A percentile compares a stretch with the other conserved stretches of the same genome.
Evolutionary conservation across 371 early-diverging fungal genomes (phyloP).

Genomic region (Phascolomyces articulosus): DNA sequence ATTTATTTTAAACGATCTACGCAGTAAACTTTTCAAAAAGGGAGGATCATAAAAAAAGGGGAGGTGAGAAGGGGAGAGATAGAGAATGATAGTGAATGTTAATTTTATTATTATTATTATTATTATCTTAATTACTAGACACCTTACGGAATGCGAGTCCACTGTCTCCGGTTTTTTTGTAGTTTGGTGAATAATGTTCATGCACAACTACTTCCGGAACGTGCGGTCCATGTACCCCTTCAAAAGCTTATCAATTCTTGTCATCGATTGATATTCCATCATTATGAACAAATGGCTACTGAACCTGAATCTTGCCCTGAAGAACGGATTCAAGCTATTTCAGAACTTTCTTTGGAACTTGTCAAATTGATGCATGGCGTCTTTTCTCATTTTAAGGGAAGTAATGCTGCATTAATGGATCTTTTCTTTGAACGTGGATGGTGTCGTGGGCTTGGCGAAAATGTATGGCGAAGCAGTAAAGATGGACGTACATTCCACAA

Average conservation of each 20-base stretch:
- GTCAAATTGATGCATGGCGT: slow-evolving; percentile 57
- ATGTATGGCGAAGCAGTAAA: slow-evolving; percentile 52
- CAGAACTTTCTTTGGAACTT: slow-evolving; percentile 48
- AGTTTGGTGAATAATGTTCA: slow-evolving; percentile 53
- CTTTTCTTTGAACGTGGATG: slow-evolving; percentile 58
- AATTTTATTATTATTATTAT: background rate
- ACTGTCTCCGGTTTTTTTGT: slow-evolving; percentile 52
- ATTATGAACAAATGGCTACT: slow-evolving; percentile 46
- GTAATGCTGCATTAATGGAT: slow-evolving; percentile 56
- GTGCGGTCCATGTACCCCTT: slow-evolving; percentile 57
- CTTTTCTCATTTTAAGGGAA: slow-evolving; percentile 55
- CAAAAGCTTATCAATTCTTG: slow-evolving; percentile 53
- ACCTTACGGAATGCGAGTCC: slow-evolving; percentile 57
- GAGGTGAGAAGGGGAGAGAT: no score
- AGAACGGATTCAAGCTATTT: slow-evolving; percentile 47
- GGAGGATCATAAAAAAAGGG: no score
- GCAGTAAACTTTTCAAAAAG: no score
- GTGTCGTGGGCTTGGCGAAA: slow-evolving; percentile 53
- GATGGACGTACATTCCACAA: slow-evolving; percentile 46
- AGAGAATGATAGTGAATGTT: no score
- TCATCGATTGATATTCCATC: slow-evolving; percentile 50
- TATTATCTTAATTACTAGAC: slow-evolving; percentile 29
- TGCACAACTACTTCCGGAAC: slow-evolving; percentile 52
- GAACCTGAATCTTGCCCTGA: slow-evolving; percentile 44
- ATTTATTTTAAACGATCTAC: no score